phyloP scores from a whole-genome alignment of 805 yeast species.

The Candida insectorum region DNA sequence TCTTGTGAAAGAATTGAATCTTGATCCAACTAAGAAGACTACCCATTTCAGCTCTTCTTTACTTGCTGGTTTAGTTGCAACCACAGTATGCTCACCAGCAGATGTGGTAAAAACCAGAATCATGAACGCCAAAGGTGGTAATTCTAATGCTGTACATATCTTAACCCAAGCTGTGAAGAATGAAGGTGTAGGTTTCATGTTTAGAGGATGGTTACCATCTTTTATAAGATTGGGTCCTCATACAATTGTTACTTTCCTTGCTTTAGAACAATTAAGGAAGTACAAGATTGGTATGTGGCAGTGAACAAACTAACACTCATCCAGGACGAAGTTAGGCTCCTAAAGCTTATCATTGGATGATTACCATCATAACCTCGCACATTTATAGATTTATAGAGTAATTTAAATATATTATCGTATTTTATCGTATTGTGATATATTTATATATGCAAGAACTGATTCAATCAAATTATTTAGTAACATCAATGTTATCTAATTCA shows the following conservation, averaged over 20 bases:
- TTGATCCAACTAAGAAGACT: constrained; percentile 58
- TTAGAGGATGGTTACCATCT: constrained; percentile 89
- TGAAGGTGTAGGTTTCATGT: constrained; percentile 80
- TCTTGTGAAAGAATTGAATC: constrained; percentile 46
- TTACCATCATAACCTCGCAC: too few species aligned
- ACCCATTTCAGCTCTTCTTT: constrained; percentile 81
- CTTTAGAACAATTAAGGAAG: constrained; percentile 62
- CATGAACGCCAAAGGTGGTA: constrained; percentile 59
- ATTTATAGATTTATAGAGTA: constrained; percentile 3
- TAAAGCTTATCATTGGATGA: too few species aligned
- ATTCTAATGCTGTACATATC: constrained; percentile 48
- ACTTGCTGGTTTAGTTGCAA: constrained; percentile 82
- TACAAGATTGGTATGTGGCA: constrained; percentile 45
- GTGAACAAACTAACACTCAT: too few species aligned
- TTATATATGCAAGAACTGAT: neutral
- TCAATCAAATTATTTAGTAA: constrained; percentile 13
- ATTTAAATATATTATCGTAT: neutral
- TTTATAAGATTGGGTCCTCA: constrained; percentile 84
- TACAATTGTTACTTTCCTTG: constrained; percentile 66
- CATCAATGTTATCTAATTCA: constrained; percentile 76
- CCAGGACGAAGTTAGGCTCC: too few species aligned
- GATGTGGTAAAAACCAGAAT: constrained; percentile 87
- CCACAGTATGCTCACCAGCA: constrained; percentile 90
- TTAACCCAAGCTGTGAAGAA: constrained; percentile 51
- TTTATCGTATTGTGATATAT: neutral